Conservation (phyloP, 2,329 filamentous ascomycete genomes). For the Colletotrichum siamense region DNA sequence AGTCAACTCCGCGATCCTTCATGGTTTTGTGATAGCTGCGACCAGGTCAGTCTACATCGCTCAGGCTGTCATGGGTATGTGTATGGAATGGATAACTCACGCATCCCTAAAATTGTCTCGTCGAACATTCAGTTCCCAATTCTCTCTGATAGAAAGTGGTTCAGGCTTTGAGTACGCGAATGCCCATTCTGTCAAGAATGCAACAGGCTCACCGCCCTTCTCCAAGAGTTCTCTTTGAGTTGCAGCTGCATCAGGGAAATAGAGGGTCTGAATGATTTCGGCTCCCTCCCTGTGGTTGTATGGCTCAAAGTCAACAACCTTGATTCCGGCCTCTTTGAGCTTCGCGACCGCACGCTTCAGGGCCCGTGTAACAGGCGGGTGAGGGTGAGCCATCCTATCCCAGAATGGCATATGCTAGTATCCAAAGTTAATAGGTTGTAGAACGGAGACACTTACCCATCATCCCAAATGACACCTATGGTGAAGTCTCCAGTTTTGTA, state of each 20-base stretch:
- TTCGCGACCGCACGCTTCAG: conserved; percentile 19
- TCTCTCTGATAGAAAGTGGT: conserved; percentile 20
- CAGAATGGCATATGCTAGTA: neutral
- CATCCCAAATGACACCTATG: conserved; percentile 27
- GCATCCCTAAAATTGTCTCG: conserved; percentile 20
- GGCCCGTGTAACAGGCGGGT: conserved; percentile 28
- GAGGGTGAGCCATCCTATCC: conserved; percentile 24
- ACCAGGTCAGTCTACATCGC: neutral
- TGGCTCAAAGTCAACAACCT: conserved; percentile 27
- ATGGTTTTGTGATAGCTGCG: conserved; percentile 21
- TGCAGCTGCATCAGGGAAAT: conserved; percentile 31
- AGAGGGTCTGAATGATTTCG: conserved; percentile 25
- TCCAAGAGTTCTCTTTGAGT: conserved; percentile 18
- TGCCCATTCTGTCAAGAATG: conserved; percentile 30
- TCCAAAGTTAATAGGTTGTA: neutral
- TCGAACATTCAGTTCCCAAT: conserved; percentile 26
- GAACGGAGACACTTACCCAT: conserved; percentile 19
- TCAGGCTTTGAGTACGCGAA: conserved; percentile 20
- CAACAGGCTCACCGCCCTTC: conserved; percentile 30
- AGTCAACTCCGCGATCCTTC: conserved; percentile 28
- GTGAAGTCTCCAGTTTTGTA: conserved; percentile 15
- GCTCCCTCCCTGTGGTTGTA: conserved; percentile 26
- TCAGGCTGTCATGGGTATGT: neutral
- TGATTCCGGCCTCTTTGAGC: conserved; percentile 24
- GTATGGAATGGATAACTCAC: conserved; percentile 36